A percentile compares a stretch with the other conserved stretches of the same genome.
Evolutionary conservation across 139 green algal genomes (phyloP).

Genomic region (Coccomyxa sp.): DNA sequence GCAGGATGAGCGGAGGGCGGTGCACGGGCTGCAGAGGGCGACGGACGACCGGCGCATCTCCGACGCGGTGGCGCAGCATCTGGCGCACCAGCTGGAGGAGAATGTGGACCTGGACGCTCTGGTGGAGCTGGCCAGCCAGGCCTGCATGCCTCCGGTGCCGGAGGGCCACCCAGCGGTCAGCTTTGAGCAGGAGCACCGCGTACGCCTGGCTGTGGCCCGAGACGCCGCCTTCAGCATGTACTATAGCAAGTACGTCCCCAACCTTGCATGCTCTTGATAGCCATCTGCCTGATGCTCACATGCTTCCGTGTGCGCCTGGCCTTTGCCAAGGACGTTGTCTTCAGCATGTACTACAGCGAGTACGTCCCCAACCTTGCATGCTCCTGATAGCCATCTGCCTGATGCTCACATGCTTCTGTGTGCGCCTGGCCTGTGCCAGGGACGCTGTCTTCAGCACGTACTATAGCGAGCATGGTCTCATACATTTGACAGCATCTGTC

Average conservation of each 20-base stretch:
- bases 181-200: not conserved
- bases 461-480: conserved; percentile 57
- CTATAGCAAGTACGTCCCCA: conserved; percentile 57
- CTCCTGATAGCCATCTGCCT: not conserved
- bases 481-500: not conserved
- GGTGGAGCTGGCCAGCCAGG: conserved; percentile 48
- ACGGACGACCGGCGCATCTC: no score
- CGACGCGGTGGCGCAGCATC: not conserved
- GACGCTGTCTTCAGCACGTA: conserved; percentile 85
- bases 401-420: not conserved
- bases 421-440: conserved; percentile 68
- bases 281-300: no score
- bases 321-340: conserved; percentile 73
- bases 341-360: conserved; percentile 84
- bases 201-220: conserved; percentile 68
- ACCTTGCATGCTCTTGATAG: no score
- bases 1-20: conserved; percentile 24
- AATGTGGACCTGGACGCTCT: conserved; percentile 61
- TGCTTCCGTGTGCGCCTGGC: conserved; percentile 62
- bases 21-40: no score
- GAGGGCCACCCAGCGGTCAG: not conserved
- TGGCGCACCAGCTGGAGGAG: conserved; percentile 42
- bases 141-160: no score
- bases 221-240: conserved; percentile 85
- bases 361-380: conserved; percentile 9